Base-by-base conservation (phyloP, 2,329 filamentous ascomycete genomes). In the Alternaria arborescens region DNA sequence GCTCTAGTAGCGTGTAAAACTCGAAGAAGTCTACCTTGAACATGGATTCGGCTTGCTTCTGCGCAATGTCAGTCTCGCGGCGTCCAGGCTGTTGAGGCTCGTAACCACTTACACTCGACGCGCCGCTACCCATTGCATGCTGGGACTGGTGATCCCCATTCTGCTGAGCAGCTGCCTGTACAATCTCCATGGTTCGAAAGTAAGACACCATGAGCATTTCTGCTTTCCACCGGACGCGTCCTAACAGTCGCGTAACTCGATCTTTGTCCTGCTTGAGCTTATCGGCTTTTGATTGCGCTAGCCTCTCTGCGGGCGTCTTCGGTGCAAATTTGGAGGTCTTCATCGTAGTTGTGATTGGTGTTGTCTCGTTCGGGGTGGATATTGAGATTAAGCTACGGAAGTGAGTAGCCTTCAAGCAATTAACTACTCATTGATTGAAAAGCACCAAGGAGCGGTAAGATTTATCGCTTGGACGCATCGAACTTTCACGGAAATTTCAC, bases 1-100 rank as follows among this genome's bases (percentile, higher is more conserved):
- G 86, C 78, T 93, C 90, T 7, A 92, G 84, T 36, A 91, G 83
- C 52, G 87, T 87, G 79, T 92, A 92, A 75, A 89, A 92, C 71
- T 93, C 90, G 77, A 91, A 88, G 64, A 92, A 93, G 71, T 92
- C 90, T 8, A 92, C 83, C 75, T 92, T 92, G 81, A 92, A 92
- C 83, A 91, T 91, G 16, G 74, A 69, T 47, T 78, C 74, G n/a
- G 73, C 74, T 61, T 75, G 70, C 34, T 68, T 69, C 72, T 74
- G 58, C 32, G 41, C 34, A 5, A 22, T n/a, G 57, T 67, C 55
- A 70, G 58, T 58, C 5, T 34, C 14, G 28, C 11, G 24, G 44
- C 14, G 18, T 24, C 1, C 26, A 28, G 32, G 22, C 11, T 32
- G 6, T 7, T 18, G 44, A 10, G n/a, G 7, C 38, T 16, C 16